Conservation (phyloP, 2,329 filamentous ascomycete genomes). For the Neurospora crassa region DNA sequence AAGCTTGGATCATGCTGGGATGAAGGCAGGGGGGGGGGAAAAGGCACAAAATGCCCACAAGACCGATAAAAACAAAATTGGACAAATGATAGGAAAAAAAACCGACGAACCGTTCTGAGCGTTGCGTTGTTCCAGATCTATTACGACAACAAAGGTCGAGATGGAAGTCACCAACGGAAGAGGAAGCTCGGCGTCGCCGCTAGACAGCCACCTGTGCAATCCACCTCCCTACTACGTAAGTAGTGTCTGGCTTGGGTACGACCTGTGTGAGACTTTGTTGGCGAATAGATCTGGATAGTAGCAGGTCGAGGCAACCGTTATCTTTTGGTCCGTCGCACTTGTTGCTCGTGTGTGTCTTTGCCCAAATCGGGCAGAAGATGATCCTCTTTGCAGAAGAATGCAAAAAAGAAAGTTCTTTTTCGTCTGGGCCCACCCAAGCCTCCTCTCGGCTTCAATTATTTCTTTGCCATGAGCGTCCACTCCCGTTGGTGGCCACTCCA, state of each 20-base stretch:
- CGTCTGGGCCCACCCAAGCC: neutral
- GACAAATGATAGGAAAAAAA: neutral
- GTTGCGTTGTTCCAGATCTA: neutral
- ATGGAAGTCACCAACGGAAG: neutral
- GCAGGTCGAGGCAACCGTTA: neutral
- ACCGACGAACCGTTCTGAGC: neutral
- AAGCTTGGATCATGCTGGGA: neutral
- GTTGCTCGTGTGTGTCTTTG: neutral
- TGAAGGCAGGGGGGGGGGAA: neutral
- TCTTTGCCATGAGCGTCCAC: neutral
- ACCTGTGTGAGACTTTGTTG: neutral
- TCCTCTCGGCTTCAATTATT: neutral
- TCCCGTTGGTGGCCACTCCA: neutral
- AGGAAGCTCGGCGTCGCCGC: neutral
- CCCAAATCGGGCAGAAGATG: neutral
- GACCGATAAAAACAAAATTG: neutral
- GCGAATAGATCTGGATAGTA: neutral
- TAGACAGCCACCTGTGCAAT: neutral
- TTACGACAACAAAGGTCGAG: neutral
- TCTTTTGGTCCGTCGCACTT: neutral
- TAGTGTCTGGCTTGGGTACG: neutral
- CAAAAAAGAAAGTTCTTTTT: neutral
- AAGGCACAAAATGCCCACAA: neutral
- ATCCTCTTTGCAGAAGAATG: neutral
- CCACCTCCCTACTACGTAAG: neutral